Percentiles rank a stretch among this genome's conserved stretches.
These are phyloP conservation scores for Euphorbia pulcherrima DNA, from an alignment of 345 rosid species.

Conservation along the genomic window DNA sequence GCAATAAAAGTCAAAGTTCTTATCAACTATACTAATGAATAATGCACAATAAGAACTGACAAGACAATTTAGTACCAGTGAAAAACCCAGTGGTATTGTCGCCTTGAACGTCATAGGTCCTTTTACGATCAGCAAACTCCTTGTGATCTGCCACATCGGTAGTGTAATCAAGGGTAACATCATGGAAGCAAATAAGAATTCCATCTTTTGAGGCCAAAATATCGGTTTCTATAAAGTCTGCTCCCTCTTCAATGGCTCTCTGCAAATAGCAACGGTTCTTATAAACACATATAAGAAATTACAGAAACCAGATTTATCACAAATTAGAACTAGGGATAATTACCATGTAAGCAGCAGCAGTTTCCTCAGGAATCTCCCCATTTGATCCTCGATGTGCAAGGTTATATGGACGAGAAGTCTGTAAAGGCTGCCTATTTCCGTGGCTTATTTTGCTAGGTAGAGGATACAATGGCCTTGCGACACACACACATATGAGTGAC, in stretches of 20 bases:
- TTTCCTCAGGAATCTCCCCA: slow-evolving; percentile 95
- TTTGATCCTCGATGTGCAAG: slow-evolving; percentile 93
- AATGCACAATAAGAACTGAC: slow-evolving; percentile 8
- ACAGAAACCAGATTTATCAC: no score
- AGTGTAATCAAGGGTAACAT: slow-evolving; percentile 69
- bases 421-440: slow-evolving; percentile 51
- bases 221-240: slow-evolving; percentile 93
- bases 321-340: no score
- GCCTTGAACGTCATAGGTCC: slow-evolving; percentile 82
- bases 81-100: slow-evolving; percentile 71
- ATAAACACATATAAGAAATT: background rate
- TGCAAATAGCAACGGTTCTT: slow-evolving; percentile 24
- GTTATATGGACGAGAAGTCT: slow-evolving; percentile 86
- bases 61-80: slow-evolving; percentile 44
- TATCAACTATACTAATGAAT: background rate
- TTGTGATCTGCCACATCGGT: slow-evolving; percentile 67
- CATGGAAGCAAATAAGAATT: slow-evolving; percentile 75
- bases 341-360: slow-evolving; percentile 83
- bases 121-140: slow-evolving; percentile 74
- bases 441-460: slow-evolving; percentile 65
- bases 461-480: slow-evolving; percentile 72
- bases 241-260: slow-evolving; percentile 93
- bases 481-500: slow-evolving; percentile 40
- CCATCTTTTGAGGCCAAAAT: slow-evolving; percentile 77
- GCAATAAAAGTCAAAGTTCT: background rate